Conservation (phyloP, 2,329 filamentous ascomycete genomes). For the Fusarium udum region DNA sequence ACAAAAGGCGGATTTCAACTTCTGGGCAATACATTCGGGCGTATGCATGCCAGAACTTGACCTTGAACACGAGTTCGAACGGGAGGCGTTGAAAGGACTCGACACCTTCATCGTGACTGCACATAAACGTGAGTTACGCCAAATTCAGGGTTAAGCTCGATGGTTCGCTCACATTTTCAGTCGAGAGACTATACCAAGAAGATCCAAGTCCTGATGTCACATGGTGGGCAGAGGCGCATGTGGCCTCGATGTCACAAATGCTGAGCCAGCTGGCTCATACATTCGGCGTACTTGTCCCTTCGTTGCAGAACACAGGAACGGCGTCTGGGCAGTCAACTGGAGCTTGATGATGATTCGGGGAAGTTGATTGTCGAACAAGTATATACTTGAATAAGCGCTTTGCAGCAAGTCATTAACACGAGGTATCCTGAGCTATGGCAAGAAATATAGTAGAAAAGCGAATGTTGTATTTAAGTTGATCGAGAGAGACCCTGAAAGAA, state of each 20-base stretch:
- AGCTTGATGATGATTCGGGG: not conserved
- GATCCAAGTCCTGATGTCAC: not conserved
- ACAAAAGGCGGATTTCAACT: not conserved
- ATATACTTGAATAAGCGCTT: not conserved
- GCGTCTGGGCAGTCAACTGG: not conserved
- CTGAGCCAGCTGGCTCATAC: not conserved
- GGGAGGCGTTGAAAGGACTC: not conserved
- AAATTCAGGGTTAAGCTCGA: not conserved
- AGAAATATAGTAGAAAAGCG: not conserved
- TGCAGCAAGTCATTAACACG: not conserved
- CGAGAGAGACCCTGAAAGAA: not conserved
- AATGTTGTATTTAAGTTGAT: not conserved
- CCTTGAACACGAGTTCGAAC: not conserved
- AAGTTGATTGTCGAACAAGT: not conserved
- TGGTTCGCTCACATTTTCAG: not conserved
- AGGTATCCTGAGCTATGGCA: not conserved
- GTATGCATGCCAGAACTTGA: not conserved
- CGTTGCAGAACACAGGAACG: not conserved
- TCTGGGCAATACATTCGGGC: not conserved
- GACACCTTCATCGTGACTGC: not conserved
- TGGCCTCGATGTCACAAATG: not conserved
- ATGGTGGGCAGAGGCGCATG: not conserved
- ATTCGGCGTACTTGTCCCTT: not conserved
- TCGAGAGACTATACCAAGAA: not conserved
- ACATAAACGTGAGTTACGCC: not conserved